Evolutionary conservation across 2,329 filamentous ascomycete genomes (phyloP), one percentile per base, ranked within the genome.

Genomic region (Dothiorella sarmentorum): DNA sequence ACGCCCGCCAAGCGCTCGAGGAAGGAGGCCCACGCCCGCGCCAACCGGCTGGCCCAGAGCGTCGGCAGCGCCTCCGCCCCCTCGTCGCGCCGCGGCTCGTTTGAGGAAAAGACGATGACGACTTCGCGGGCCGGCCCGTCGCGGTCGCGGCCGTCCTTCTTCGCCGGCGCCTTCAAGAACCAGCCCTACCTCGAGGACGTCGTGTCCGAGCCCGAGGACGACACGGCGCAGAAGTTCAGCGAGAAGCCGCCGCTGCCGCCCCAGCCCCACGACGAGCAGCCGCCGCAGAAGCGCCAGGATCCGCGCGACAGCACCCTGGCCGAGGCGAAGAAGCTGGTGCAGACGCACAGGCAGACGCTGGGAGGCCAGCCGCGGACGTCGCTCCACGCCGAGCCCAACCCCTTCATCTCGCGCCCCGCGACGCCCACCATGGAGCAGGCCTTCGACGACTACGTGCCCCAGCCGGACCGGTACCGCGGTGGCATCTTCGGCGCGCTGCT

Each of bases 401-500:
- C 27, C 10, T 15, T 59, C 37, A 45, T 59, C 37, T 82, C 80
- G 15, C 80, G 79, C 15, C 75, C 76, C 42, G 71, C 75, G 6
- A 82, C 80, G 2, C 80, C 78, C 2, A 71, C 71, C 1, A 71
- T 75, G 40, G 76, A 79, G 44, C 68, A 73, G 37, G 78, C 83
- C 42, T 77, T 81, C 20, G 80, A 81, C 47, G 80, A 83, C 58
- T 90, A 89, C 67, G 82, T 89, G 17, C 84, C 86, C 43, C 79
- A 80, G 40, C 89, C 89, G 4, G 74, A 79, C 20, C 82, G 86
- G 62, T 92, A 90, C 69, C 84, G 86, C 51, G 87, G 86, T 27
- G 89, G 90, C 27, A 83, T 93, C 45, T 76, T 95, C 1, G 85
- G 86, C 2, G 87, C 85, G 0, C 76, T 95, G 0, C 76, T 94